These are phyloP conservation scores for Thelonectria olida DNA, from an alignment of 2,329 filamentous ascomycete genomes.

Conservation along the genomic window DNA sequence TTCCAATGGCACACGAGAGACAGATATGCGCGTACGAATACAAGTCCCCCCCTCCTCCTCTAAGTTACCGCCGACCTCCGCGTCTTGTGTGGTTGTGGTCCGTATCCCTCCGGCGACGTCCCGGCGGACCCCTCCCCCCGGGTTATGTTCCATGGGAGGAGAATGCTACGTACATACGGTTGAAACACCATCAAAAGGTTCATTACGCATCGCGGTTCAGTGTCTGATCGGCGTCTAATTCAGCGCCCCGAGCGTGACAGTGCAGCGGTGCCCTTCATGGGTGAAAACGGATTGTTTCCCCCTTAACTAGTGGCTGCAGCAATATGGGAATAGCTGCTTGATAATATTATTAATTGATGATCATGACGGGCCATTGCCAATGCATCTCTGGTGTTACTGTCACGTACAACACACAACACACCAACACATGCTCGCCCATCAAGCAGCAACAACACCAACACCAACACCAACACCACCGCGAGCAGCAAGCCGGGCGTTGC, in stretches of 20 bases:
- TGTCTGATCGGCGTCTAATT: no score
- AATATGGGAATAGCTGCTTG: slow-evolving; percentile 6
- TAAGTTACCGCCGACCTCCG: slow-evolving; percentile 12
- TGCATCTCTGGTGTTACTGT: slow-evolving; percentile 8
- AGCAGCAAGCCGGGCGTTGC: slow-evolving; percentile 14
- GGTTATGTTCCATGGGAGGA: neutral
- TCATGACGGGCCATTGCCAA: neutral
- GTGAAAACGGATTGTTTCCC: neutral
- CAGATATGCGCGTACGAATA: no score
- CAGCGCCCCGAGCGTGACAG: no score
- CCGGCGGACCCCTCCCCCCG: slow-evolving; percentile 6
- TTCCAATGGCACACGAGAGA: no score
- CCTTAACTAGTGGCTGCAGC: neutral
- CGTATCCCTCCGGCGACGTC: slow-evolving; percentile 13
- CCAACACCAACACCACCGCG: neutral
- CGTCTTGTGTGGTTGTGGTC: slow-evolving; percentile 15
- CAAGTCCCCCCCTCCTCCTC: neutral
- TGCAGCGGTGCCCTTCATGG: neutral
- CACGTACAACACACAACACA: neutral
- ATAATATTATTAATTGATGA: neutral
- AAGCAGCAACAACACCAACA: neutral
- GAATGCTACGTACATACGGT: neutral
- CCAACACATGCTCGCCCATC: no score
- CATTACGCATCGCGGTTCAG: no score
- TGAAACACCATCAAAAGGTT: no score